Conservation (phyloP, 1,284 basidiomycete genomes). For the Sporisorium scitamineum region DNA sequence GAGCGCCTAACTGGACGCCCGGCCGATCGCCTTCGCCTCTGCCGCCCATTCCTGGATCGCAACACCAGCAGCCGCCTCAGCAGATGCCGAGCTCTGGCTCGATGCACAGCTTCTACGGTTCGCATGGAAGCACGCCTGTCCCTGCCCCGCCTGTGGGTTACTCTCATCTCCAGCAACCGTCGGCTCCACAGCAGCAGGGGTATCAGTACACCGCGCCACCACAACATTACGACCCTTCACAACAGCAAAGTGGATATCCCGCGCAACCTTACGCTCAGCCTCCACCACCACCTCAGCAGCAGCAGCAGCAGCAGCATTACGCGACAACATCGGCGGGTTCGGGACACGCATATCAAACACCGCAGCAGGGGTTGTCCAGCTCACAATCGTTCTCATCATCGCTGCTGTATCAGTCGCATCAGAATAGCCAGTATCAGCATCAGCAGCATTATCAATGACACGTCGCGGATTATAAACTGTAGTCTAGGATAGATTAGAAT, state of each 20-base stretch:
- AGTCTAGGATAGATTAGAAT: background rate
- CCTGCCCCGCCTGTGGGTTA: slow-evolving; percentile 5
- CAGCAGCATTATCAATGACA: slow-evolving; percentile 20
- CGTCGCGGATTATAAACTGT: too few relatives aligned
- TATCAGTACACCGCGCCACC: background rate
- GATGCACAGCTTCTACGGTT: slow-evolving; percentile 18
- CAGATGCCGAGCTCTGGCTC: slow-evolving; percentile 2
- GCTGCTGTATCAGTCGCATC: slow-evolving; percentile 21
- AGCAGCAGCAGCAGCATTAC: slow-evolving; percentile 1
- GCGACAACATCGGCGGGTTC: slow-evolving; percentile 5
- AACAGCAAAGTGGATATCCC: slow-evolving; percentile 5
- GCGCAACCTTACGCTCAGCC: background rate
- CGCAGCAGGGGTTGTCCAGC: background rate
- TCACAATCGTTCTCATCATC: slow-evolving; percentile 16
- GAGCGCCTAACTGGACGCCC: slow-evolving; percentile 9
- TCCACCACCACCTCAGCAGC: background rate
- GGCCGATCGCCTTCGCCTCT: slow-evolving; percentile 33
- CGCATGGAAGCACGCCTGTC: too few relatives aligned
- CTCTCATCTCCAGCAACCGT: background rate
- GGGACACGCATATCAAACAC: background rate
- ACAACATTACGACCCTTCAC: slow-evolving; percentile 2
- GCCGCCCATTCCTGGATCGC: slow-evolving; percentile 24
- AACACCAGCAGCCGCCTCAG: slow-evolving; percentile 19
- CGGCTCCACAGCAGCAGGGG: background rate
- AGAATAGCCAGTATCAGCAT: slow-evolving; percentile 17